These are phyloP conservation scores for Suhomyces guaymorum DNA, from an alignment of 1,139 yeast species.

Conservation along the genomic window DNA sequence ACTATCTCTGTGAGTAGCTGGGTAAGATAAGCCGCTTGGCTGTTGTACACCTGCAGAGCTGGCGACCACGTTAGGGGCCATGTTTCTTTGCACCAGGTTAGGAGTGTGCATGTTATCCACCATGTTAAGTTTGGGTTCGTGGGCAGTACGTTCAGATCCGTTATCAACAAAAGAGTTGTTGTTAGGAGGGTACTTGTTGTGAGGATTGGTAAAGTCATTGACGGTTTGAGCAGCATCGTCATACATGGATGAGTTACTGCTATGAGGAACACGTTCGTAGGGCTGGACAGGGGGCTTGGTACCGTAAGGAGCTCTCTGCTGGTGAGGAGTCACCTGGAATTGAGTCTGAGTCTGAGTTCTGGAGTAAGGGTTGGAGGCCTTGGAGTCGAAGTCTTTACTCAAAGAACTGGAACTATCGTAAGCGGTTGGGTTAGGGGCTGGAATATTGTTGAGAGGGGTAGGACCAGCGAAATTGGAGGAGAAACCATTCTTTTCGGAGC, in stretches of 20 bases:
- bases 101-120: slow-evolving; percentile 10
- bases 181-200: slow-evolving; percentile 8
- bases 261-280: too few relatives aligned
- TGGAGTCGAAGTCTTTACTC: slow-evolving; percentile 9
- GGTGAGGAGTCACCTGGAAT: slow-evolving; percentile 7
- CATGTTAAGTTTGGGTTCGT: slow-evolving; percentile 7
- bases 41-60: slow-evolving; percentile 27
- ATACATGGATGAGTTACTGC: too few relatives aligned
- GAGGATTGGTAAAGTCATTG: slow-evolving; percentile 34
- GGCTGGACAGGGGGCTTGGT: background rate
- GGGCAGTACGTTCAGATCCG: background rate
- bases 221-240: slow-evolving; percentile 18
- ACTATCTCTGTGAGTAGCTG: slow-evolving; percentile 14
- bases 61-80: slow-evolving; percentile 37
- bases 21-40: slow-evolving; percentile 24
- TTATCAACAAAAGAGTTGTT: slow-evolving; percentile 12
- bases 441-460: slow-evolving; percentile 2
- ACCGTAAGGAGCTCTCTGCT: slow-evolving; percentile 3
- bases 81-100: slow-evolving; percentile 14
- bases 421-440: slow-evolving; percentile 5
- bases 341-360: background rate
- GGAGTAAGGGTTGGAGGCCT: slow-evolving; percentile 3
- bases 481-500: slow-evolving; percentile 5
- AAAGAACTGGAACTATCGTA: slow-evolving; percentile 10
- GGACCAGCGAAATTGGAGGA: slow-evolving; percentile 9